Evolutionary conservation across 306 rosid genomes (phyloP), one percentile per base, ranked within the genome.

Genomic region (Canavalia ensiformis): DNA sequence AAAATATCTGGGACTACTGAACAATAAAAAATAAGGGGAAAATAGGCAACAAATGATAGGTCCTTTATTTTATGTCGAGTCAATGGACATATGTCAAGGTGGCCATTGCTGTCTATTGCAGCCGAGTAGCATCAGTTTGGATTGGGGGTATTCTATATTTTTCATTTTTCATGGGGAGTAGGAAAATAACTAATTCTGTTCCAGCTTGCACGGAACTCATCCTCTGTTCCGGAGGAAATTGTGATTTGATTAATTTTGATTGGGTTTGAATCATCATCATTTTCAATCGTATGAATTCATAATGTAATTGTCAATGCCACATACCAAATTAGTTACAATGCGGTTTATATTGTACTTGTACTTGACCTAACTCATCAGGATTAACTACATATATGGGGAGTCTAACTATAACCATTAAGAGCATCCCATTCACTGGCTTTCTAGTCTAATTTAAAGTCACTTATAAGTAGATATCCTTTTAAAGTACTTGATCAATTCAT

Each of bases 391-490:
- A 30, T 8, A 5, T 34, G 4, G 33, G 18, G 18, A 60, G 39
- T 75, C 71, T 64, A 39, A 64, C n/a, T 50, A 65, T 65, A 77
- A 50, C 81, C 30, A 29, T 44, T 35, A 41, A 67, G 25, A 67
- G 37, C 35, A 5, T 55, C 58, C 34, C 52, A 77, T 77, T 77
- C 5, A 2, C 8, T 1, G 52, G 39, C 46, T 67, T 31, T 45
- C 52, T 35, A 60, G 28, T 65, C 12, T 45, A n/a, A 35, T 67
- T 68, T 78, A 35, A 33, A 37, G 31, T 67, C 47, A 28, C 52
- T 50, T 77, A 12, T 45, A 50, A 37, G 54, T 73, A 52, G 28
- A 35, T 37, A 49, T 60, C n/a, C 44, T 77, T 60, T 62, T 71
- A 46, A 51, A 12, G 67, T 58, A 78, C 51, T 13, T n/a, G 0